Conservation (phyloP, 495 filamentous ascomycete genomes). For the Corynascus novoguineensis region DNA sequence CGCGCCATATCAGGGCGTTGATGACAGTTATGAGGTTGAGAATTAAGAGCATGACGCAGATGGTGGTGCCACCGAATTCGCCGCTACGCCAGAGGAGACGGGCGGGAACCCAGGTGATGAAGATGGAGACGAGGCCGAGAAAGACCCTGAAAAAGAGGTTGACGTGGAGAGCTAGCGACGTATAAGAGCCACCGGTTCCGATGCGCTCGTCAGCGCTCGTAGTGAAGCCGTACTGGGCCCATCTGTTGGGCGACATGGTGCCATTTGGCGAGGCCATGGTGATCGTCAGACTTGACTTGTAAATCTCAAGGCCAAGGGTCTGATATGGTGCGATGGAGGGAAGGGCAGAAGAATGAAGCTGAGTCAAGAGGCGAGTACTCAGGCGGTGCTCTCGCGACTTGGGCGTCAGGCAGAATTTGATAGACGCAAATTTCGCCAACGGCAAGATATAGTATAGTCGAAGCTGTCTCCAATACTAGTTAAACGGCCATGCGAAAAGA, state of each 20-base stretch:
- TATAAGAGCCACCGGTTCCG: slow-evolving; percentile 26
- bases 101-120: slow-evolving; percentile 53
- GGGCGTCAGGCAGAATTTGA: background rate
- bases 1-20: slow-evolving; percentile 80
- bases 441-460: background rate
- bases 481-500: too few species aligned
- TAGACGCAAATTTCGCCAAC: background rate
- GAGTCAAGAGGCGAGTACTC: too few species aligned
- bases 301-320: background rate
- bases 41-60: slow-evolving; percentile 60
- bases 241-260: background rate
- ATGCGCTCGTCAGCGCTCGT: slow-evolving; percentile 24
- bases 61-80: slow-evolving; percentile 55
- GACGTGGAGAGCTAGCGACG: slow-evolving; percentile 27
- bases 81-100: slow-evolving; percentile 52
- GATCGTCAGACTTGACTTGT: background rate
- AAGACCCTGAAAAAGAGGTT: slow-evolving; percentile 43
- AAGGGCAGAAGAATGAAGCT: background rate
- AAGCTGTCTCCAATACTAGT: background rate
- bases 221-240: slow-evolving; percentile 16
- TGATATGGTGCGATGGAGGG: background rate
- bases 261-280: slow-evolving; percentile 3
- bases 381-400: background rate
- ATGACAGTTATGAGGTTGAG: slow-evolving; percentile 63
- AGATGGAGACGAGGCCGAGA: slow-evolving; percentile 52